These are phyloP conservation scores for Umbilicus rupestris DNA, from an alignment of 164 flowering plant genomes.

Conservation along the genomic window DNA sequence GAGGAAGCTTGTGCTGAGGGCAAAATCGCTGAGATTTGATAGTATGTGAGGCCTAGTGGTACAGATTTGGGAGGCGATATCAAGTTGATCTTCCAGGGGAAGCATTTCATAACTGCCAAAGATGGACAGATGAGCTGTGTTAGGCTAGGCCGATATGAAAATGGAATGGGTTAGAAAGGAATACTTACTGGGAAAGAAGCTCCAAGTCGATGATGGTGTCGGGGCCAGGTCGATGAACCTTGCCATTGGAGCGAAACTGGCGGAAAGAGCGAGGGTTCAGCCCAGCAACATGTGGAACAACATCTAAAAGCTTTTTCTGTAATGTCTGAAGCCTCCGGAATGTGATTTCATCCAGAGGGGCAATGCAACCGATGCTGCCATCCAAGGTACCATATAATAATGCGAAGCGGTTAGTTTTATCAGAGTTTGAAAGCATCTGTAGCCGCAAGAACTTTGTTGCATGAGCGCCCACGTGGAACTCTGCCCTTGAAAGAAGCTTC, in stretches of 20 bases:
- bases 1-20: conserved; percentile 73
- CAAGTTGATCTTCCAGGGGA: conserved; percentile 78
- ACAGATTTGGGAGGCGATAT: conserved; percentile 76
- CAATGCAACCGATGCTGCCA: conserved; percentile 90
- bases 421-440: conserved; percentile 81
- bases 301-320: conserved; percentile 77
- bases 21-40: conserved; percentile 69
- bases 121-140: neutral
- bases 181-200: conserved; percentile 85
- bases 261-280: conserved; percentile 81
- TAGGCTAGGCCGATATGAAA: neutral
- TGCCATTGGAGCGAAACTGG: conserved; percentile 75
- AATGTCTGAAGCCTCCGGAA: conserved; percentile 88
- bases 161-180: neutral
- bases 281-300: conserved; percentile 87
- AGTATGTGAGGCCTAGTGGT: conserved; percentile 81
- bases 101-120: conserved; percentile 79
- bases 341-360: conserved; percentile 92
- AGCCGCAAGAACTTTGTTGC: conserved; percentile 85
- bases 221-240: conserved; percentile 94
- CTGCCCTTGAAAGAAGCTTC: conserved; percentile 93
- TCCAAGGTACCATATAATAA: conserved; percentile 85
- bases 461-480: conserved; percentile 92
- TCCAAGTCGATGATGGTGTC: conserved; percentile 95
- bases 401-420: conserved; percentile 89